Evolutionary conservation across 345 rosid species (phyloP).

Genomic region (Cardamine resedifolia): DNA sequence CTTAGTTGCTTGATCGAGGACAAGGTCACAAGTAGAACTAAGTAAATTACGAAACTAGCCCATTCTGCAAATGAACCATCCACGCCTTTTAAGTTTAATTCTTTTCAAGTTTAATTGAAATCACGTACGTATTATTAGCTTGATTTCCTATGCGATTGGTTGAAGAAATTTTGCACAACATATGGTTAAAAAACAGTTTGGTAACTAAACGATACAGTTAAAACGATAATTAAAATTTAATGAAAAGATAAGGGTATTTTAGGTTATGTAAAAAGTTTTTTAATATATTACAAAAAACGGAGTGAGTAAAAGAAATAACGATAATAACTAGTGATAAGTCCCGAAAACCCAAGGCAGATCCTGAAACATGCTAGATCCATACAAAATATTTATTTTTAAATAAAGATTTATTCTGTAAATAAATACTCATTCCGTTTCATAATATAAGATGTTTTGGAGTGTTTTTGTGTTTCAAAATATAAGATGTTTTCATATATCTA

Average conservation of each 20-base stretch:
- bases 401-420: background rate
- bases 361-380: background rate
- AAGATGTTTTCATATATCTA: too few species aligned
- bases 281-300: too few species aligned
- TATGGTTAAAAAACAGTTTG: background rate
- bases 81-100: too few species aligned
- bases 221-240: too few species aligned
- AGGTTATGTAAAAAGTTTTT: too few species aligned
- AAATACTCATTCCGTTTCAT: too few species aligned
- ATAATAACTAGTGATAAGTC: background rate
- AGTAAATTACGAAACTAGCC: background rate
- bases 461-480: too few species aligned
- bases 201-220: background rate
- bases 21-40: background rate
- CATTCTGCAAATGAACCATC: background rate
- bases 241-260: too few species aligned
- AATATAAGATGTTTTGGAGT: too few species aligned
- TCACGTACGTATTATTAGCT: background rate
- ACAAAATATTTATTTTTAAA: background rate
- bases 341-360: background rate
- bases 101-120: background rate
- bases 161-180: too few species aligned
- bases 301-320: too few species aligned
- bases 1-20: constrained; percentile 20
- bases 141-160: too few species aligned